Evolutionary conservation across 768 basidiomycete species (phyloP).

Genomic region (Cystobasidium ongulense): DNA sequence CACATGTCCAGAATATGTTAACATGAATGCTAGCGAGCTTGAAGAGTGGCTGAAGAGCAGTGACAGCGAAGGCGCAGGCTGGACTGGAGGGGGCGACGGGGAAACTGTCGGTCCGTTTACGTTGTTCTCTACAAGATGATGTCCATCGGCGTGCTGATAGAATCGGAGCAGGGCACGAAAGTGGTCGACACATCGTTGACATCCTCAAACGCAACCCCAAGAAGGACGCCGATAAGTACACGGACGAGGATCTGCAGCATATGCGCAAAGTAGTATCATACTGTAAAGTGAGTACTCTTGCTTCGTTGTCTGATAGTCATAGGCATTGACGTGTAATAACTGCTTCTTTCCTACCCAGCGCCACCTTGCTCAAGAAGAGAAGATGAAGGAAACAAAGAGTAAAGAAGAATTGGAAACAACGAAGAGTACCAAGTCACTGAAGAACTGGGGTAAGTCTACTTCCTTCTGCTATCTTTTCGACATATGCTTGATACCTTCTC

Average conservation of each 20-base stretch:
- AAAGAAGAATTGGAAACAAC: constrained; percentile 51
- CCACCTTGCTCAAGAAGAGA: constrained; percentile 46
- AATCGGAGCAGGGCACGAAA: constrained; percentile 32
- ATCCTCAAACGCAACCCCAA: constrained; percentile 47
- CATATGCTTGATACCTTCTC: background rate
- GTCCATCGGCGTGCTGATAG: background rate
- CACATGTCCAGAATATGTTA: constrained; percentile 45
- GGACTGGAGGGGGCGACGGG: constrained; percentile 39
- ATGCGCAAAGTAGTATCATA: constrained; percentile 47
- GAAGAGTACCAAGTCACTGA: constrained; percentile 30
- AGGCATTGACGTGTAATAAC: too few species aligned
- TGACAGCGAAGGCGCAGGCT: constrained; percentile 43
- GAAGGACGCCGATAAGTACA: constrained; percentile 44
- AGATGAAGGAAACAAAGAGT: constrained; percentile 62
- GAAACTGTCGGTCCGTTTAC: constrained; percentile 43
- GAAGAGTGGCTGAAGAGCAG: constrained; percentile 46
- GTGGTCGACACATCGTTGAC: constrained; percentile 46
- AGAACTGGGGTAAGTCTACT: constrained; percentile 31
- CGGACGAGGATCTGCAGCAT: constrained; percentile 47
- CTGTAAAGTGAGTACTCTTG: constrained; percentile 36
- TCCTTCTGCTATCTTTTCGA: too few species aligned
- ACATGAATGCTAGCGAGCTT: constrained; percentile 48
- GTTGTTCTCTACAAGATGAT: background rate
- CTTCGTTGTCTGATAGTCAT: background rate
- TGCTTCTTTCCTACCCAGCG: constrained; percentile 32